A percentile compares a stretch with the other conserved stretches of the same genome.
Evolutionary conservation across 805 yeast species (phyloP).

Genomic region (Zygosaccharomyces kombuchaensis): DNA sequence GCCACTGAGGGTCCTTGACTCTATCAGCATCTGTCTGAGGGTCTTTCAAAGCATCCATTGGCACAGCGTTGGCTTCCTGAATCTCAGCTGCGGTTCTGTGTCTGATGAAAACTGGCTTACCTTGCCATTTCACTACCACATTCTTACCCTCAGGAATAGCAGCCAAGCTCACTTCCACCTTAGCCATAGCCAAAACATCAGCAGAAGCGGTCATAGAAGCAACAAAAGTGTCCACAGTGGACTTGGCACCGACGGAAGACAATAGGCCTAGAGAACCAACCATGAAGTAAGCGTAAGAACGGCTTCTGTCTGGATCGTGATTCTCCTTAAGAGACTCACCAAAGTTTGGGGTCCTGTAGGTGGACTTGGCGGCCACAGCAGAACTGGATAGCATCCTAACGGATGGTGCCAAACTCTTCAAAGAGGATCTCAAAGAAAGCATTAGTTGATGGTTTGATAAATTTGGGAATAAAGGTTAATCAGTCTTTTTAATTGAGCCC

Average conservation of each 20-base stretch:
- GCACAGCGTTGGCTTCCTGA: slow-evolving; percentile 86
- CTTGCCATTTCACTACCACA: slow-evolving; percentile 99
- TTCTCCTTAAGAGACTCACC: slow-evolving; percentile 70
- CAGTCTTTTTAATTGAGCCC: neutral
- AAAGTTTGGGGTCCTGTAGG: slow-evolving; percentile 89
- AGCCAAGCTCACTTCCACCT: slow-evolving; percentile 92
- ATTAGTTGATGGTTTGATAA: slow-evolving; percentile 10
- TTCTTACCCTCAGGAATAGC: slow-evolving; percentile 97
- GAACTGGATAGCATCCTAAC: slow-evolving; percentile 27
- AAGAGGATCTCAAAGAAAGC: slow-evolving; percentile 27
- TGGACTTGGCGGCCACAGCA: slow-evolving; percentile 50
- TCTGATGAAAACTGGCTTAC: slow-evolving; percentile 99
- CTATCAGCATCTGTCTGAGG: slow-evolving; percentile 92
- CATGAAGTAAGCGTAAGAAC: slow-evolving; percentile 93
- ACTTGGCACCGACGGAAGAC: slow-evolving; percentile 91
- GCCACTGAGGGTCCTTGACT: slow-evolving; percentile 96
- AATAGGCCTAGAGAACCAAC: slow-evolving; percentile 92
- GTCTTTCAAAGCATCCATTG: slow-evolving; percentile 77
- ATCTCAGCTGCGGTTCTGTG: slow-evolving; percentile 95
- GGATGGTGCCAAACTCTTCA: slow-evolving; percentile 17
- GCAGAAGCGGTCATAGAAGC: slow-evolving; percentile 96
- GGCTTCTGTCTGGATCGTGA: slow-evolving; percentile 66
- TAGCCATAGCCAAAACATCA: slow-evolving; percentile 98
- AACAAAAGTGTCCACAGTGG: slow-evolving; percentile 90
- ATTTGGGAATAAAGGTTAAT: neutral